Evolutionary conservation across 352 stramenopile genomes (phyloP).

Genomic region (Phytopythium oedochilum): DNA sequence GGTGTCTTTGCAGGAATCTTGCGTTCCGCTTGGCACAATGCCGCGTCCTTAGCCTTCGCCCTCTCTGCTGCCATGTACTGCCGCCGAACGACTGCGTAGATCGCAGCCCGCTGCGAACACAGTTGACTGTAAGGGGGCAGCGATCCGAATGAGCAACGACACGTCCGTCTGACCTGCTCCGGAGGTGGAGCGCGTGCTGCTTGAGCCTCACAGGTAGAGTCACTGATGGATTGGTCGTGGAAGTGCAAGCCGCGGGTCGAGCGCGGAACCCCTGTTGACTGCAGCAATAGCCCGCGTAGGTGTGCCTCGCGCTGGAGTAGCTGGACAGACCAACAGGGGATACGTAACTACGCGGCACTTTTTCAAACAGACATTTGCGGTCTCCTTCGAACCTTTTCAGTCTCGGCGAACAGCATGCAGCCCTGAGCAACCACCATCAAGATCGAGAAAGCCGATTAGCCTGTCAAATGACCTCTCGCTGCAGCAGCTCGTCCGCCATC

Average conservation of each 20-base stretch:
- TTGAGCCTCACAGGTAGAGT: not conserved
- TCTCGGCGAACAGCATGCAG: constrained; percentile 23
- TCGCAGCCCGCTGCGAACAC: constrained; percentile 23
- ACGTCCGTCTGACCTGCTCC: constrained; percentile 9
- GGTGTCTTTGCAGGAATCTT: not conserved
- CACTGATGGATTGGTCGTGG: not conserved
- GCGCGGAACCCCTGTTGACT: constrained; percentile 11
- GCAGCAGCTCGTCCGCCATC: too few relatives aligned
- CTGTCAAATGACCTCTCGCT: not conserved
- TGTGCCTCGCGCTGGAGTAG: constrained; percentile 27
- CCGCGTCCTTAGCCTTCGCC: constrained; percentile 10
- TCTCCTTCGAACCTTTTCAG: constrained; percentile 24
- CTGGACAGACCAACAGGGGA: constrained; percentile 9
- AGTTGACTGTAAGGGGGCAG: not conserved
- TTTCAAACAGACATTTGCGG: not conserved
- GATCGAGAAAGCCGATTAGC: not conserved
- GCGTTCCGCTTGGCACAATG: not conserved
- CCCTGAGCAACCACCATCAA: constrained; percentile 3
- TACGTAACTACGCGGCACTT: too few relatives aligned
- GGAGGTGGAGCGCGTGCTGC: constrained; percentile 8
- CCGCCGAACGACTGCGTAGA: constrained; percentile 48
- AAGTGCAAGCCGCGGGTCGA: not conserved
- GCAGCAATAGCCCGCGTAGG: constrained; percentile 34
- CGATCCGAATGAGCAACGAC: not conserved
- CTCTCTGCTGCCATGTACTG: constrained; percentile 62